These are phyloP conservation scores for Arthrobotrys sphaeroides DNA, from an alignment of 2,329 filamentous ascomycete species.

Conservation along the genomic window DNA sequence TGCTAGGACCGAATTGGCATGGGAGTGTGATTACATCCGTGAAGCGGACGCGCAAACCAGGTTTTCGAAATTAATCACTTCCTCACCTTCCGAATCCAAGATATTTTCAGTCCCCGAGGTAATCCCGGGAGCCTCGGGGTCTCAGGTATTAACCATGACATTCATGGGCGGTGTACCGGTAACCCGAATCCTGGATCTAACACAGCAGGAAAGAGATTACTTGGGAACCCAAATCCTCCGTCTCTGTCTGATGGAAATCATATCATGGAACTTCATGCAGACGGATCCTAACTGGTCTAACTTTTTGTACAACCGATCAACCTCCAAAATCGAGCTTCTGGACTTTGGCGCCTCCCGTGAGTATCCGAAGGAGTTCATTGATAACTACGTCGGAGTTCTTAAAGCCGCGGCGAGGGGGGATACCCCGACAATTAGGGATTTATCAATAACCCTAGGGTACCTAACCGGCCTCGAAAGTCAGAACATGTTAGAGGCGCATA, in stretches of 20 bases:
- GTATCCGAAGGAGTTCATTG: conserved; percentile 81
- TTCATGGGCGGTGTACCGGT: conserved; percentile 87
- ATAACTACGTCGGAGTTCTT: conserved; percentile 80
- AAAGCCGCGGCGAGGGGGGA: conserved; percentile 80
- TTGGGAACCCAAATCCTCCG: conserved; percentile 66
- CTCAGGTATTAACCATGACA: conserved; percentile 90
- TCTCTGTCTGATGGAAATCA: conserved; percentile 90
- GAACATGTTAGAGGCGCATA: conserved; percentile 87
- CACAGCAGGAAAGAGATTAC: conserved; percentile 88
- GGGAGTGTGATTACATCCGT: conserved; percentile 95
- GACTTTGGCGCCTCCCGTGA: conserved; percentile 95
- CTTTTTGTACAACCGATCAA: conserved; percentile 84
- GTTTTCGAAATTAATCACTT: conserved; percentile 79
- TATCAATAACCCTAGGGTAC: conserved; percentile 84
- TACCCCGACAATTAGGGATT: conserved; percentile 69
- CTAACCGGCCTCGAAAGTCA: conserved; percentile 87
- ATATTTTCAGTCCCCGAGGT: conserved; percentile 83
- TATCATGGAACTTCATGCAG: conserved; percentile 97
- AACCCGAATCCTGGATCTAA: conserved; percentile 78
- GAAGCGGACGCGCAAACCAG: conserved; percentile 82
- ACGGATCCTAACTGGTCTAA: conserved; percentile 99
- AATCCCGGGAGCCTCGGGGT: conserved; percentile 80
- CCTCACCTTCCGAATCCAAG: conserved; percentile 67
- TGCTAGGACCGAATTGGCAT: conserved; percentile 86
- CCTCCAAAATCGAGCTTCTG: conserved; percentile 81